Conservation (phyloP, 176 grass and related monocot genomes). For the Aegilops sharonensis region DNA sequence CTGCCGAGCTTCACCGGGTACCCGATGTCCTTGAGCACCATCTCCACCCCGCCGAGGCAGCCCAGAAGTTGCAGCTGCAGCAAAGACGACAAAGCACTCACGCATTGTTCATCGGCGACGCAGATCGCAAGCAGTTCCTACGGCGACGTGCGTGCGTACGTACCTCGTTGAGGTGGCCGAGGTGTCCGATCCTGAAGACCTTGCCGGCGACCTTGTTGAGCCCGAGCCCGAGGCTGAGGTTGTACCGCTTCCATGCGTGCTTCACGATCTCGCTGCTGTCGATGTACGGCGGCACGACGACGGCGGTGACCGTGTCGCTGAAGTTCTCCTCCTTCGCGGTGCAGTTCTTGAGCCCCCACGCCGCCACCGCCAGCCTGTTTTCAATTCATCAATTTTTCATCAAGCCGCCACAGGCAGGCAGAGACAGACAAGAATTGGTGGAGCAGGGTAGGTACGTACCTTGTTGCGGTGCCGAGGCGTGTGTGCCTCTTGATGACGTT, state of each 20-base stretch:
- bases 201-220: constrained; percentile 93
- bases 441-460: constrained; percentile 20
- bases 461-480: constrained; percentile 82
- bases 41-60: constrained; percentile 85
- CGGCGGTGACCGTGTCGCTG: constrained; percentile 91
- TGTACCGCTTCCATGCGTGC: constrained; percentile 83
- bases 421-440: background rate
- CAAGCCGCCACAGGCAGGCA: background rate
- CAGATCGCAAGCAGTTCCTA: background rate
- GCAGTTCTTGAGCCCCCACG: constrained; percentile 99
- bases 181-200: constrained; percentile 94
- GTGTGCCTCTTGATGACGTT: constrained; percentile 75
- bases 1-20: constrained; percentile 95
- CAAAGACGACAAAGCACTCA: background rate
- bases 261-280: constrained; percentile 70
- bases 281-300: constrained; percentile 74
- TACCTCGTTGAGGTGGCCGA: constrained; percentile 98
- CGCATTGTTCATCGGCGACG: background rate
- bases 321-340: constrained; percentile 80
- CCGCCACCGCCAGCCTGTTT: constrained; percentile 72
- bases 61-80: constrained; percentile 90
- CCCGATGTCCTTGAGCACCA: constrained; percentile 91
- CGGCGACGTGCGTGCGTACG: too few relatives aligned
- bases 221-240: constrained; percentile 83
- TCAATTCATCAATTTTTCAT: background rate